phyloP scores from a whole-genome alignment of 1,139 yeast species.

The Starmera stellimalicola region DNA sequence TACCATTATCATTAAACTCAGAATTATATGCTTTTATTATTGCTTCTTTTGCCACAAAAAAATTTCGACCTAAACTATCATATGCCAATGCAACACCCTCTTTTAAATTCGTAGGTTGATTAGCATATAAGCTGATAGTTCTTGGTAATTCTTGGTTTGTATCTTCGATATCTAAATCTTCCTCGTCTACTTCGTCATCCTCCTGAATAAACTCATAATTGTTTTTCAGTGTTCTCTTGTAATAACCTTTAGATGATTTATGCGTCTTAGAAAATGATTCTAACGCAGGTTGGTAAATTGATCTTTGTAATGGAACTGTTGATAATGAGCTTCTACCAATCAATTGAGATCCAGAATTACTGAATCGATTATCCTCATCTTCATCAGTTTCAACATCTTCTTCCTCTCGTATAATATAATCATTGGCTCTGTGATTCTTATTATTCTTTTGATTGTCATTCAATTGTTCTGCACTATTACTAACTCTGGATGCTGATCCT shows the following conservation, averaged over 20 bases:
- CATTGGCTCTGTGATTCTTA: constrained; percentile 15
- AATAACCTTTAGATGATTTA: not conserved
- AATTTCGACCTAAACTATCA: constrained; percentile 59
- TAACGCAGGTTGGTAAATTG: constrained; percentile 16
- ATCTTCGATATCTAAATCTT: constrained; percentile 14
- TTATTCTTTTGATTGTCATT: constrained; percentile 9
- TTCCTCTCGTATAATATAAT: constrained; percentile 18
- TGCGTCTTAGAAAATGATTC: constrained; percentile 12
- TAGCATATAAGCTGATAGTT: constrained; percentile 67
- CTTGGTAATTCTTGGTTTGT: constrained; percentile 31
- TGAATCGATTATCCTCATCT: constrained; percentile 20
- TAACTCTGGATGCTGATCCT: constrained; percentile 38
- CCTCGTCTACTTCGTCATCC: constrained; percentile 3
- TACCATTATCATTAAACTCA: constrained; percentile 50
- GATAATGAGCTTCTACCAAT: constrained; percentile 18
- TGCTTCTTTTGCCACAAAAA: constrained; percentile 57
- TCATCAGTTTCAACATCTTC: constrained; percentile 24
- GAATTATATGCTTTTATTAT: constrained; percentile 51
- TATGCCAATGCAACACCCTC: constrained; percentile 73
- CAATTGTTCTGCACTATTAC: constrained; percentile 2
- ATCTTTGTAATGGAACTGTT: constrained; percentile 11
- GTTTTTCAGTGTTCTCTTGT: not conserved
- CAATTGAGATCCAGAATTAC: constrained; percentile 18
- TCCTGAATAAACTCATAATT: not conserved
- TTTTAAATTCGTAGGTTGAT: constrained; percentile 65